Evolutionary conservation across 441 rosid genomes (phyloP), one percentile per base, ranked within the genome.

Genomic region (Erodium chrysanthum): DNA sequence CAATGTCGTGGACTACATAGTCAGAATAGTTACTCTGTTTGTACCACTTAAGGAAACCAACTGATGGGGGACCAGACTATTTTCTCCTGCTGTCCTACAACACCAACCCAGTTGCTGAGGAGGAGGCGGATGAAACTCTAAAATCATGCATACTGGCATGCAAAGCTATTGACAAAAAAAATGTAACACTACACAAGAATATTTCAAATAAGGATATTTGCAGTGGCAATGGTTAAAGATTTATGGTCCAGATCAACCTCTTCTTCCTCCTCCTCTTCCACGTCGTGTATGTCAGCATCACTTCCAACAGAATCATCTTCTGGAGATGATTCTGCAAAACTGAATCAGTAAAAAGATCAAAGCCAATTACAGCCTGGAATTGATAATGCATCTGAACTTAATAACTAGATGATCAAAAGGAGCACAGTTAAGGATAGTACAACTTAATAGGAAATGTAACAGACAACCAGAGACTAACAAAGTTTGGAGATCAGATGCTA

Each of bases 241-340:
- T 71, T 68, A 66, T 74, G 69, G 69, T 75, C 48, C 74, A 71
- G 22, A 60, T 74, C 21, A 33, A 68, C 83, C 33, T 29, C 33
- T 29, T 29, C 33, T 69, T 85, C 80, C 75, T 76, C 77, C 70
- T 79, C 86, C 70, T 71, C 82, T 74, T 62, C 82, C 71, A 73
- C 5, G 5, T 29, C 33, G 33, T 29, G 71, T 40, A 25, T 70
- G 71, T 81, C 79, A 29, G 37, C 74, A 69, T 80, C 86, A 72
- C 82, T 84, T 74, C 75, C 66, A 67, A 10, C 76, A 66, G 88
- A 73, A 66, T 84, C 84, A 70, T 75, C 86, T 20, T 79, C 89
- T 27, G 93, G 80, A 27, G 92, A 84, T 68, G 74, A 68, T 67
- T 91, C 98, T 37, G 79, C 75, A 78, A 80, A 89, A 71, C 97